Evolutionary conservation across 768 basidiomycete species (phyloP).

Genomic region (Suillus tomentosus): DNA sequence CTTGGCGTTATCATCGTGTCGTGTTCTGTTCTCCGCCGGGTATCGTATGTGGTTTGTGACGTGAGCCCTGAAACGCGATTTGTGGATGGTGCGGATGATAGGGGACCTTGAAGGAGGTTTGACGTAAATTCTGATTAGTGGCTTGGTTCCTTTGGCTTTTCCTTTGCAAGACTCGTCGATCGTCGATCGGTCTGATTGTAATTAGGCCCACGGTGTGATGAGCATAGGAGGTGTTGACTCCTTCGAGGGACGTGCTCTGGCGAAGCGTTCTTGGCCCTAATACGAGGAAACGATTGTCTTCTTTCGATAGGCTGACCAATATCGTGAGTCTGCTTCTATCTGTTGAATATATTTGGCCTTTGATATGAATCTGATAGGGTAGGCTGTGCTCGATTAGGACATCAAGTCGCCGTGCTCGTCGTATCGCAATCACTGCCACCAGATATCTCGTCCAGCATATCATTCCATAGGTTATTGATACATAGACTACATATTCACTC

Average conservation of each 20-base stretch:
- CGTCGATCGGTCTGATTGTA: background rate
- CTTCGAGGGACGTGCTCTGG: background rate
- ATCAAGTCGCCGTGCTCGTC: background rate
- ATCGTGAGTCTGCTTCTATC: background rate
- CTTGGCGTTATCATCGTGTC: background rate
- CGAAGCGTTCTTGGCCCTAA: background rate
- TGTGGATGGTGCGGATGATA: background rate
- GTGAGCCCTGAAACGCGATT: conserved; percentile 6
- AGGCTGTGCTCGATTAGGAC: background rate
- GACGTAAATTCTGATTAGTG: conserved; percentile 1
- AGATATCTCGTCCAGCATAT: background rate
- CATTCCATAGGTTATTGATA: background rate
- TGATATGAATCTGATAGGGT: background rate
- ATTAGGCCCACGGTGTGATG: background rate
- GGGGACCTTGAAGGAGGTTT: background rate
- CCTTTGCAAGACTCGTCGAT: background rate
- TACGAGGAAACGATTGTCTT: background rate
- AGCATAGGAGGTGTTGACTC: background rate
- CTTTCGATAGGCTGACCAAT: background rate
- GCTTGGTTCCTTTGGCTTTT: background rate
- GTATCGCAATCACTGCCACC: conserved; percentile 3
- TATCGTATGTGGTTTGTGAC: background rate
- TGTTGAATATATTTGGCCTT: background rate
- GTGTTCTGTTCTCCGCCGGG: background rate
- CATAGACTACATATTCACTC: background rate